Percentiles rank a stretch among this genome's conserved stretches.
These are phyloP conservation scores for Xylariaceae sp. DNA, from an alignment of 2,329 filamentous ascomycete species.

Conservation along the genomic window DNA sequence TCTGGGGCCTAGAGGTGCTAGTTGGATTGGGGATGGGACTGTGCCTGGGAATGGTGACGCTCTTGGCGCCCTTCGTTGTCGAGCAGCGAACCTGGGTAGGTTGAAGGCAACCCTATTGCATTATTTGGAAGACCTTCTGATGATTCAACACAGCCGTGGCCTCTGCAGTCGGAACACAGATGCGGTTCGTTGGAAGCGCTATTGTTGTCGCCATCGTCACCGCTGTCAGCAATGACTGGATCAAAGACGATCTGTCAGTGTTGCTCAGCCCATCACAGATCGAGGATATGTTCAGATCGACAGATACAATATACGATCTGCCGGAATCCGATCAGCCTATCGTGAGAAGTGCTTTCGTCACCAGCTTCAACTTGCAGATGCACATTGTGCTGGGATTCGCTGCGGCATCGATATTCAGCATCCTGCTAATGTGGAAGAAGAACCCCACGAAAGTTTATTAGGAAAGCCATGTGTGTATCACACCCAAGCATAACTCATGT, in stretches of 20 bases:
- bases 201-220: conserved; percentile 14
- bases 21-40: conserved; percentile 10
- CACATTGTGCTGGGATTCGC: conserved; percentile 15
- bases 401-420: conserved; percentile 8
- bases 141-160: conserved; percentile 7
- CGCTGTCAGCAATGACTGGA: conserved; percentile 11
- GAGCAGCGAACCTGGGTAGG: conserved; percentile 13
- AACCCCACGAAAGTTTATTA: conserved; percentile 6
- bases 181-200: conserved; percentile 14
- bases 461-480: no score
- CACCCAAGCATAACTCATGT: no score
- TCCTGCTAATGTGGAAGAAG: conserved; percentile 11
- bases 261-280: conserved; percentile 7
- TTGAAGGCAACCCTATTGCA: no score
- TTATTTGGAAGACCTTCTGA: neutral
- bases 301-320: conserved; percentile 8
- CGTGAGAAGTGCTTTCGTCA: conserved; percentile 8
- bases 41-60: conserved; percentile 9
- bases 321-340: conserved; percentile 1
- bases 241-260: conserved; percentile 5
- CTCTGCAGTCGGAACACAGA: conserved; percentile 12
- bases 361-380: conserved; percentile 13
- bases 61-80: conserved; percentile 12
- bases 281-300: conserved; percentile 9
- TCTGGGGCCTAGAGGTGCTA: conserved; percentile 13